These are phyloP conservation scores for Guadua angustifolia DNA, from an alignment of 176 grass and related monocot genomes.

Conservation along the genomic window DNA sequence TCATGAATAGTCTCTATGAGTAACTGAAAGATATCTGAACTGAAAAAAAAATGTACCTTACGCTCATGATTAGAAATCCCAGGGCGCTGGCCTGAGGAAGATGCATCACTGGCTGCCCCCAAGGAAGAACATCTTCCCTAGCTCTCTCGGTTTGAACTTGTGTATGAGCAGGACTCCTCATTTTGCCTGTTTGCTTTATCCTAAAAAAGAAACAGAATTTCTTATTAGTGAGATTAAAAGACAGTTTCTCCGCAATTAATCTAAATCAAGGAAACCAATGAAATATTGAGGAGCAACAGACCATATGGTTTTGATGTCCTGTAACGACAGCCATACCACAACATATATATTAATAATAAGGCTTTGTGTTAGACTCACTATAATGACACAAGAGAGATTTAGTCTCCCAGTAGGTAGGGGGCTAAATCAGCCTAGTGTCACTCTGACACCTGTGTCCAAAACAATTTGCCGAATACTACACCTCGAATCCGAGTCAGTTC, in stretches of 20 bases:
- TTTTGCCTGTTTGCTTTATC: constrained; percentile 64
- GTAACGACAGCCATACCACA: background rate
- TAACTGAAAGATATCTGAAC: background rate
- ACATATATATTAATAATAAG: background rate
- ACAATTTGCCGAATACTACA: too few relatives aligned
- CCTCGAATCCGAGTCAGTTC: too few relatives aligned
- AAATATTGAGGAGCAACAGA: constrained; percentile 1
- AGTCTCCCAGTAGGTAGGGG: background rate
- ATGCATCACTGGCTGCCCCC: constrained; percentile 76
- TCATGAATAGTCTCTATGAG: background rate
- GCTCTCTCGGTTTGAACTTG: constrained; percentile 90
- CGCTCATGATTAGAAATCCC: constrained; percentile 57
- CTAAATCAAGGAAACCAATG: constrained; percentile 3
- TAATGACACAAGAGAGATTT: background rate
- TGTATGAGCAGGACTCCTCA: constrained; percentile 82
- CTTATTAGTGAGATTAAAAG: background rate
- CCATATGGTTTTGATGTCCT: background rate
- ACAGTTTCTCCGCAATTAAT: background rate
- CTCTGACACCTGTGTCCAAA: too few relatives aligned
- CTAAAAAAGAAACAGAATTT: constrained; percentile 43
- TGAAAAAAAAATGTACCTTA: constrained; percentile 55
- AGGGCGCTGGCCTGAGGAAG: constrained; percentile 62
- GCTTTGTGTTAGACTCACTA: background rate
- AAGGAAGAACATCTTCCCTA: constrained; percentile 98
- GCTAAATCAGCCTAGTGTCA: too few relatives aligned